phyloP scores from a whole-genome alignment of 495 filamentous ascomycete genomes.

The Astrothelium macrocarpum region DNA sequence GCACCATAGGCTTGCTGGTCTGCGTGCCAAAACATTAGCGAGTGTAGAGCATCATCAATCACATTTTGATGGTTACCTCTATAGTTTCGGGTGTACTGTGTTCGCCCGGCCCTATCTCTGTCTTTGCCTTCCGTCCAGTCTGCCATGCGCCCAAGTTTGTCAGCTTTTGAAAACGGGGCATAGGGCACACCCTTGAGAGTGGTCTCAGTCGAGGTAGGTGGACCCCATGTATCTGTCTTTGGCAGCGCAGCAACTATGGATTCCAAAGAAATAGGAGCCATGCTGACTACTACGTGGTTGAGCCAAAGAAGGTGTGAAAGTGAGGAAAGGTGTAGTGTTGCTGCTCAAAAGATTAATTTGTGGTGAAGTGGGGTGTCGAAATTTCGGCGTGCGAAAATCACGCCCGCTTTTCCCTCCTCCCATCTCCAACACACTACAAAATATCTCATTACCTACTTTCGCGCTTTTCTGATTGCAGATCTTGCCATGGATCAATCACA shows the following conservation, averaged over 20 bases:
- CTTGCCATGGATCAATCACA: too few species aligned
- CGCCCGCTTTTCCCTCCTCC: too few species aligned
- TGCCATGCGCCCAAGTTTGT: constrained; percentile 97
- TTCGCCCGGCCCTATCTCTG: constrained; percentile 61
- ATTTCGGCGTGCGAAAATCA: neutral
- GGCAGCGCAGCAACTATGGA: constrained; percentile 52
- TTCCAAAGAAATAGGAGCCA: constrained; percentile 49
- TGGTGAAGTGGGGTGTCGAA: neutral
- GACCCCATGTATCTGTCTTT: constrained; percentile 72
- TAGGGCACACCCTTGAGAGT: constrained; percentile 91
- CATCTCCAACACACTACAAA: too few species aligned
- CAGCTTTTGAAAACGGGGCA: constrained; percentile 94
- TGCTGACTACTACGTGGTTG: constrained; percentile 20
- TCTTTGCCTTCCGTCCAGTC: constrained; percentile 97
- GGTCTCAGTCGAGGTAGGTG: constrained; percentile 66
- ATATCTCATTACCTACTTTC: too few species aligned
- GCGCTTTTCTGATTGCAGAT: too few species aligned
- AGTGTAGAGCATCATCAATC: neutral
- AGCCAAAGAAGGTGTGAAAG: constrained; percentile 9
- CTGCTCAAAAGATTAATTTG: neutral
- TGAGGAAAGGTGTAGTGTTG: constrained; percentile 12
- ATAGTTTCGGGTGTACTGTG: constrained; percentile 84
- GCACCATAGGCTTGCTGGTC: constrained; percentile 97
- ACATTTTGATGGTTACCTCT: constrained; percentile 52
- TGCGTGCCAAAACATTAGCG: constrained; percentile 25